A percentile compares a stretch with the other conserved stretches of the same genome.
Evolutionary conservation across 2,329 filamentous ascomycete species (phyloP).

Genomic region (Xylaria polymorpha): DNA sequence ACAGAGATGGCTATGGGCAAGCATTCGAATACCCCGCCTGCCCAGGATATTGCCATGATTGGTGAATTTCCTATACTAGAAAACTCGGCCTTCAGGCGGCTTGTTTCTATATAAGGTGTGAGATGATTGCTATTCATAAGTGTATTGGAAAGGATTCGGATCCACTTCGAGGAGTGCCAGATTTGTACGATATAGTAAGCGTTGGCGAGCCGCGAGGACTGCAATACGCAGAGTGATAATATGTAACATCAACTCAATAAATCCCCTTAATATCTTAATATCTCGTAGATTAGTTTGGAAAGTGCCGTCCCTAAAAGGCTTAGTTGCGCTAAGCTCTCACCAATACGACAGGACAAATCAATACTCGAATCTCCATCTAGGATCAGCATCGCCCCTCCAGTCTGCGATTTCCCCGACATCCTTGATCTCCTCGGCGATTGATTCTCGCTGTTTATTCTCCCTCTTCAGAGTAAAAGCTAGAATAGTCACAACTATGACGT

Average conservation of each 20-base stretch:
- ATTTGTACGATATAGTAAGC: slow-evolving; percentile 6
- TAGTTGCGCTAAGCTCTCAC: neutral
- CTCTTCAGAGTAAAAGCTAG: slow-evolving; percentile 66
- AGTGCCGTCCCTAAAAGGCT: neutral
- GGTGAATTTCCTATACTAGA: slow-evolving; percentile 49
- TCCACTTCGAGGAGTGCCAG: neutral
- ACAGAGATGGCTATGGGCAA: slow-evolving; percentile 59
- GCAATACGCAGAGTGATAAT: neutral
- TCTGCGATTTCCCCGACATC: slow-evolving; percentile 63
- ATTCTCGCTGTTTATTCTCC: slow-evolving; percentile 67
- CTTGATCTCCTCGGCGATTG: slow-evolving; percentile 56
- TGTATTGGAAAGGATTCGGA: neutral
- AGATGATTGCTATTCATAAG: neutral
- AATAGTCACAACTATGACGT: slow-evolving; percentile 63
- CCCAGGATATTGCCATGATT: slow-evolving; percentile 44
- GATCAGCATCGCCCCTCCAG: slow-evolving; percentile 72
- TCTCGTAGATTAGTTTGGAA: neutral
- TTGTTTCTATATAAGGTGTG: slow-evolving; percentile 32
- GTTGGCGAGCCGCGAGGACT: neutral
- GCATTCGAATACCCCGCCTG: slow-evolving; percentile 44
- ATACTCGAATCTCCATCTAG: slow-evolving; percentile 74
- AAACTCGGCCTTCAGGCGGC: slow-evolving; percentile 47
- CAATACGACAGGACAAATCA: slow-evolving; percentile 43
- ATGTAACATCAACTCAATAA: slow-evolving; percentile 16
- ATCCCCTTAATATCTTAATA: neutral